Base-by-base conservation (phyloP, 2,329 filamentous ascomycete species). In the Orbilia javanica region DNA sequence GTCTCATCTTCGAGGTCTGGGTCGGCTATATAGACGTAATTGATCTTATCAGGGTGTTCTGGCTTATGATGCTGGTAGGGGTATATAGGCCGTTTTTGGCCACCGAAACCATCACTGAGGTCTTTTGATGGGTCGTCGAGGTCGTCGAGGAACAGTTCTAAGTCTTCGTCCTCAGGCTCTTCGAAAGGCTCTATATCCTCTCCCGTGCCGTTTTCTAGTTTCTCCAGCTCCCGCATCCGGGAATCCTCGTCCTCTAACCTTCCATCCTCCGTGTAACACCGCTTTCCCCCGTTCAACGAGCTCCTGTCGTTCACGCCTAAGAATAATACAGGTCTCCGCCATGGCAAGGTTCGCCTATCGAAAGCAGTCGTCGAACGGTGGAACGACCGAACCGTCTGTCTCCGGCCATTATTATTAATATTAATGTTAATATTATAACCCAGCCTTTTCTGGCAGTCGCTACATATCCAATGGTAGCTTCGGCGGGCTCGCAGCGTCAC, bases 391-490 rank as follows among this genome's bases (percentile, higher is more conserved):
- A 52, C 36, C 18, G 60, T 60, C 18, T 60, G 62, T 60, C 46
- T 44, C 34, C 53, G 71, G 52, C 50, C 31, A 48, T 48, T 42
- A 20, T 44, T 39, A 29, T 68, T 34, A 42, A 60, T n/a, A 60
- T 42, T 60, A 42, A n/a, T 10, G 18, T 29, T 60, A 53, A 29
- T 67, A 52, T 67, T 64, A 29, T 44, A 57, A 22, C 57, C 65
- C 29, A 76, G 65, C 64, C 65, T 52, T 20, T 65, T 69, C 55
- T 63, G 66, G 46, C 73, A 77, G 53, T 77, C 73, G 66, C 73
- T 77, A 71, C 73, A 77, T 77, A 77, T 67, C 73, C 73, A 77
- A 67, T 65, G 60, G 66, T 71, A 77, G 73, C 73, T 67, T 65
- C 50, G 73, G 73, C 73, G 73, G 67, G 73, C 73, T 67, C 55